Base-by-base conservation (phyloP, 805 yeast genomes). In the Grigorovia transvaalensis region DNA sequence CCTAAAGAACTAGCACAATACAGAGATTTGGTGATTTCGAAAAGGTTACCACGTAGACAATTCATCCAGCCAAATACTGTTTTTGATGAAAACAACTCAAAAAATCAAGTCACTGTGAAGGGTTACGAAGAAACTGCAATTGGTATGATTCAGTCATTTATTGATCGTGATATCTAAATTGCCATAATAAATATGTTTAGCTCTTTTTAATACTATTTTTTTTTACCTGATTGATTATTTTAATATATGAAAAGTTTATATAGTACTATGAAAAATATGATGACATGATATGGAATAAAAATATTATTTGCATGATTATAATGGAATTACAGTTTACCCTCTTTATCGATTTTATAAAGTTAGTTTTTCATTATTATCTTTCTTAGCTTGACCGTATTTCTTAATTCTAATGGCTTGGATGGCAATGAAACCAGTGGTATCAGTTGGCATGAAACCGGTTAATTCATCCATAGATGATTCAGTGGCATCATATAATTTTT, bases 391-490 rank as follows among this genome's bases (percentile, higher is more conserved):
- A 71, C 99, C 99, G 71, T 88, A 93, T 76, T 93, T 93, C 80
- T 93, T 93, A 71, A 91, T 87, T 79, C 99, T 88, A 72, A 93
- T 93, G 56, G 98, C 88, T 78, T 93, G 97, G 62, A 93, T 96
- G 60, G 96, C 88, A 72, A 93, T 93, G 80, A 93, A 93, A 52
- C 99, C 99, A 55, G 95, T 76, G 54, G 99, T 88, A 71, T 91
- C 98, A 70, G 86, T 89, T 57, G 99, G 99, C 64, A 87, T 84
- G 79, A 93, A 93, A 54, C 96, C 99, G 53, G 97, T 89, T 66
- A 93, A 82, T 75, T 93, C 99, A 73, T 93, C 99, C 99, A 93
- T 93, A 12, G 98, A 91, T 15, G 97, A 90, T 73, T 91, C 97
- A 51, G 96, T 88, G 58, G 96, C 96, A 70, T 93, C 97, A 73